Evolutionary conservation across 257 asterid genomes (phyloP).

Genomic region (Galeopsis tetrahit): DNA sequence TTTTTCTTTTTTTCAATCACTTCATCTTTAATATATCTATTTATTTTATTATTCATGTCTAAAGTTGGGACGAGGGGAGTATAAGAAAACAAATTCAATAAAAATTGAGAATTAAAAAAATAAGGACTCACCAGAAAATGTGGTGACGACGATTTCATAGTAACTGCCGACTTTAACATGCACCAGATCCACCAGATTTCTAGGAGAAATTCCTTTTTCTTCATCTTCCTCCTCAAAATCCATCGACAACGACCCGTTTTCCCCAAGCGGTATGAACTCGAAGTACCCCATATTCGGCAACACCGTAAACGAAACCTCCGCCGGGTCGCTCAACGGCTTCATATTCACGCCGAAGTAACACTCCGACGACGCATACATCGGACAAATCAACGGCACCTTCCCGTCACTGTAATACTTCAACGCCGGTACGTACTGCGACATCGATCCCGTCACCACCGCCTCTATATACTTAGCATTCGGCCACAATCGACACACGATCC

Average conservation of each 20-base stretch:
- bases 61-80: no score
- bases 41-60: no score
- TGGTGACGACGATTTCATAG: constrained; percentile 76
- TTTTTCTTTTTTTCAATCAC: no score
- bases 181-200: constrained; percentile 63
- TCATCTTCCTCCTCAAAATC: constrained; percentile 56
- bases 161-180: constrained; percentile 61
- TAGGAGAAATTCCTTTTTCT: constrained; percentile 41
- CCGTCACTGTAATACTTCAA: constrained; percentile 61
- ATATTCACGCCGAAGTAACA: constrained; percentile 76
- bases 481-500: constrained; percentile 69
- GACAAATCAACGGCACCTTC: constrained; percentile 62
- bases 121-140: no score
- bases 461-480: constrained; percentile 75
- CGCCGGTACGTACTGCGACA: constrained; percentile 79
- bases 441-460: constrained; percentile 85
- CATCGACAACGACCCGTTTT: constrained; percentile 48
- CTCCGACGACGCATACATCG: constrained; percentile 81
- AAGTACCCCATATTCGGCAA: constrained; percentile 79
- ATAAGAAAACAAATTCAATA: no score
- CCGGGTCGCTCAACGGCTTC: constrained; percentile 62
- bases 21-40: no score
- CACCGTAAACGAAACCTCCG: constrained; percentile 67
- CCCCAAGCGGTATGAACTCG: constrained; percentile 69
- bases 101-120: no score